These are phyloP conservation scores for Neocucurbitaria cava DNA, from an alignment of 2,329 filamentous ascomycete species.

Conservation along the genomic window DNA sequence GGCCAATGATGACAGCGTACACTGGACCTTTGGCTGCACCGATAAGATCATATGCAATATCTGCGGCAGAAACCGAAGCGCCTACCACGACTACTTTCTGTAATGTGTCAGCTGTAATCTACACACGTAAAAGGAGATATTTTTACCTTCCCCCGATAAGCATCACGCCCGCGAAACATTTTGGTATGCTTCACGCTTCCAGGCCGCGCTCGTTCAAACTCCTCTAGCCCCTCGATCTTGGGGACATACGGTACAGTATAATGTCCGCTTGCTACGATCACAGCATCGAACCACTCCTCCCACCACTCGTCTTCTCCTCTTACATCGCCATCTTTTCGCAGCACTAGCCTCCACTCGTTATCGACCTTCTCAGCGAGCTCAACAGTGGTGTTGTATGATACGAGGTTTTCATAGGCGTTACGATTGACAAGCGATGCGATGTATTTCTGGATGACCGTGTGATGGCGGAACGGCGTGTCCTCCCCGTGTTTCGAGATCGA, in stretches of 20 bases:
- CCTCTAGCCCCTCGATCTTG: constrained; percentile 56
- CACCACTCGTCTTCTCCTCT: constrained; percentile 64
- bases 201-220: constrained; percentile 55
- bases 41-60: constrained; percentile 64
- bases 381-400: constrained; percentile 67
- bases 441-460: constrained; percentile 64
- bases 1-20: constrained; percentile 62
- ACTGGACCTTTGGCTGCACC: constrained; percentile 57
- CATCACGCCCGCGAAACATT: constrained; percentile 57
- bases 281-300: constrained; percentile 67
- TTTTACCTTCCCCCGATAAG: constrained; percentile 55
- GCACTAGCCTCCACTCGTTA: constrained; percentile 57
- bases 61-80: constrained; percentile 69
- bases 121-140: no score
- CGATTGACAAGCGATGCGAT: constrained; percentile 60
- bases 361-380: constrained; percentile 63
- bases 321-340: constrained; percentile 51
- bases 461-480: constrained; percentile 68
- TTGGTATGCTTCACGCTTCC: constrained; percentile 65
- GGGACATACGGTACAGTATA: constrained; percentile 67
- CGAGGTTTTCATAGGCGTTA: constrained; percentile 60
- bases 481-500: constrained; percentile 58
- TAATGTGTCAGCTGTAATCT: constrained; percentile 1
- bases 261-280: constrained; percentile 67
- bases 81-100: constrained; percentile 68